A percentile compares a stretch with the other conserved stretches of the same genome.
These are phyloP conservation scores for Aureobasidium namibiae DNA, from an alignment of 2,329 filamentous ascomycete genomes.

Conservation along the genomic window DNA sequence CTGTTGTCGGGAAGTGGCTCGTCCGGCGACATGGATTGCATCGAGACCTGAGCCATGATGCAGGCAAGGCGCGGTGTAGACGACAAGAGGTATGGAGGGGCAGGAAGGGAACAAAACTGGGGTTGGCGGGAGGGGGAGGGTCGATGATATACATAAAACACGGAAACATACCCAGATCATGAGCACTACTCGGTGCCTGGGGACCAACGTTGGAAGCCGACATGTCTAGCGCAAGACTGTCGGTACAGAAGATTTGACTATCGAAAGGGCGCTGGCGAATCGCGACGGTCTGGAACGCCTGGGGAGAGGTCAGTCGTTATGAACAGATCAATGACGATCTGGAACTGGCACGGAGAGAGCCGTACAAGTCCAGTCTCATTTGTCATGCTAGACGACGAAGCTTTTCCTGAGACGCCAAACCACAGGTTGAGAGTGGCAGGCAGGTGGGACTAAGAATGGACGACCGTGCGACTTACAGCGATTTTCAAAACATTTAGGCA, in stretches of 20 bases:
- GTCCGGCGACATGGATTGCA: constrained; percentile 1
- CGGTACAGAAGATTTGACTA: constrained; percentile 6
- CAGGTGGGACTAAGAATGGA: background rate
- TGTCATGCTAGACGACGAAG: constrained; percentile 9
- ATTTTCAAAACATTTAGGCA: background rate
- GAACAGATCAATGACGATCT: constrained; percentile 6
- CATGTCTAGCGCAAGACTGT: constrained; percentile 12
- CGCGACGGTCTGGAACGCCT: constrained; percentile 13
- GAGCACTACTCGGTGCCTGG: constrained; percentile 9
- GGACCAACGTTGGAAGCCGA: constrained; percentile 2
- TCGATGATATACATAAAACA: constrained; percentile 11
- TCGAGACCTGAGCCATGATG: constrained; percentile 2
- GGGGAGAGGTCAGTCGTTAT: constrained; percentile 11
- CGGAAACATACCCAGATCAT: constrained; percentile 11
- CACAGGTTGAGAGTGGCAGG: background rate
- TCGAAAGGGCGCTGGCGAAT: constrained; percentile 11
- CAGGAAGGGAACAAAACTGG: constrained; percentile 1
- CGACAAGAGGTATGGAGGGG: background rate
- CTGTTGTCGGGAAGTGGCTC: background rate
- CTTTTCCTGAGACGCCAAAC: background rate
- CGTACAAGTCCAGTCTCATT: background rate
- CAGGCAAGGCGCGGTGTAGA: background rate
- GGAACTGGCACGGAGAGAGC: background rate
- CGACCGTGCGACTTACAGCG: background rate
- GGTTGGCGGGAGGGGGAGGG: background rate